Evolutionary conservation across 495 filamentous ascomycete species (phyloP), one percentile per base, ranked within the genome.

Genomic region (Hypomontagnella monticulosa): DNA sequence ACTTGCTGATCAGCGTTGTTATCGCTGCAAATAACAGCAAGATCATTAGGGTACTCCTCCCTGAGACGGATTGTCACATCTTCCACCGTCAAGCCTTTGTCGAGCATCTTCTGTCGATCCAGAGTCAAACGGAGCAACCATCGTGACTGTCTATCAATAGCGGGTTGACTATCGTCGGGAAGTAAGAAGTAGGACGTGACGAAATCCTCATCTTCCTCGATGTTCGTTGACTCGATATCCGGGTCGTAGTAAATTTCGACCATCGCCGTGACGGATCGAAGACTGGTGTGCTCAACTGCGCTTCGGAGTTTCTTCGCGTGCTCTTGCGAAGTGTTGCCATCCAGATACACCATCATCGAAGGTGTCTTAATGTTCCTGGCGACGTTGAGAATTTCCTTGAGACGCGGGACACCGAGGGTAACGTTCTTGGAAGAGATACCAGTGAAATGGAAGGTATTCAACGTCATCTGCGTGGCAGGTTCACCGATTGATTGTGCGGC

Each of bases 361-460:
- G 95, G 95, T 0, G 95, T 99, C 84, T 99, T 99, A 82, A 99
- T 97, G 73, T 97, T 96, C 59, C 88, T 91, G 2, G 95, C 94
- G 40, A 98, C 91, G 74, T 99, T 98, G 36, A 99, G 81, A 86
- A 99, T 98, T 79, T 99, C 95, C 86, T 99, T 99, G 15, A 99
- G 84, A 86, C 95, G 93, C 46, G 95, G 95, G 19, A 99, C 95
- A 91, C 95, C 95, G 52, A 98, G 90, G 18, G 95, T 99, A 48
- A 98, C 93, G 83, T 98, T 99, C 88, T 99, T 99, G 18, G 95
- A 97, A 1, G 96, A 96, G 41, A 99, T 93, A 96, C 95, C 95
- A 76, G 95, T 93, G 79, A 99, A 98, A 85, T 99, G 95, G 88
- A 99, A 99, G 23, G 95, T 99, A 78, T 99, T 99, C 46, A 99